Percentiles rank a stretch among this genome's conserved stretches.
Evolutionary conservation across 345 rosid species (phyloP).

Genomic region (Brassica carinata): DNA sequence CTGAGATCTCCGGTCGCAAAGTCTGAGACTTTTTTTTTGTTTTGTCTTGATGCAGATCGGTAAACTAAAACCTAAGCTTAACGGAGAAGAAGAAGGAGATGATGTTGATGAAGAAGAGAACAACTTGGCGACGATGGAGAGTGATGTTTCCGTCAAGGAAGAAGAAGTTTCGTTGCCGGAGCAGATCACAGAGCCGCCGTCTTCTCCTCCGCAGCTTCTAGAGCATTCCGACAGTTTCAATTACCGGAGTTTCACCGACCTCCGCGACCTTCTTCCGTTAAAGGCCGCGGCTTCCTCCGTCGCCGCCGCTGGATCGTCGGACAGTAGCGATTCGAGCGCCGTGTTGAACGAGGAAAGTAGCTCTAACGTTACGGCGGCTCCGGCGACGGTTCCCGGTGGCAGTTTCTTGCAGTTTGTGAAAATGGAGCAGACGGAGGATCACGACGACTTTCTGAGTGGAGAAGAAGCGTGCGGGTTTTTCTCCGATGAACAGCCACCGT

Average conservation of each 20-base stretch:
- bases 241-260: conserved; percentile 52
- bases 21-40: background rate
- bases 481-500: conserved; percentile 89
- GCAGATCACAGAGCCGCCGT: conserved; percentile 37
- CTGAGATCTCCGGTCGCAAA: background rate
- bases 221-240: conserved; percentile 46
- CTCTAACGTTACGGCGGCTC: conserved; percentile 55
- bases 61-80: conserved; percentile 72
- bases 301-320: conserved; percentile 72
- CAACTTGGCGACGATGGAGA: conserved; percentile 45
- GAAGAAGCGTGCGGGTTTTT: conserved; percentile 83
- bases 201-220: conserved; percentile 38
- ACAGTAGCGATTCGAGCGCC: conserved; percentile 84
- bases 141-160: conserved; percentile 65
- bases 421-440: conserved; percentile 85
- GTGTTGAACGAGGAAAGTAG: conserved; percentile 76
- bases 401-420: conserved; percentile 63
- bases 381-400: conserved; percentile 40
- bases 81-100: conserved; percentile 20
- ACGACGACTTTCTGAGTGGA: conserved; percentile 64
- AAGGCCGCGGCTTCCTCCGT: conserved; percentile 41
- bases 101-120: conserved; percentile 32
- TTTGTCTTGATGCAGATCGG: conserved; percentile 52
- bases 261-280: conserved; percentile 46
- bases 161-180: conserved; percentile 52